These are phyloP conservation scores for Lepraria neglecta DNA, from an alignment of 495 filamentous ascomycete species.

Conservation along the genomic window DNA sequence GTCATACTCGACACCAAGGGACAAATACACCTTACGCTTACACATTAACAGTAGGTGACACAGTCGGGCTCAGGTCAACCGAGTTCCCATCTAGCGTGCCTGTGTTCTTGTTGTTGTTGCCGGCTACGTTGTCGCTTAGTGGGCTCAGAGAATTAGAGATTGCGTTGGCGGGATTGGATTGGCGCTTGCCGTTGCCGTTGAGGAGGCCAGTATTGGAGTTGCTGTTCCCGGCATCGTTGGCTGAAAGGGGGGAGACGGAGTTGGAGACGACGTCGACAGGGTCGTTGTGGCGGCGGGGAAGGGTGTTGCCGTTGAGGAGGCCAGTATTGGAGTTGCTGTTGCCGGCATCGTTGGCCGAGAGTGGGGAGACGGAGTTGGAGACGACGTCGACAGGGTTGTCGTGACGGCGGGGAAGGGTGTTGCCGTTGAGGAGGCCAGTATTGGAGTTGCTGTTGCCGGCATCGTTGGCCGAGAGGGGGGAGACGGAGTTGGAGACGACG, in stretches of 20 bases:
- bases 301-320: neutral
- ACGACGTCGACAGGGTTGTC: constrained; percentile 12
- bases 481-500: constrained; percentile 8
- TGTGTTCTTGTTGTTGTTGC: constrained; percentile 7
- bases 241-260: neutral
- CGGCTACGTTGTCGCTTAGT: constrained; percentile 1
- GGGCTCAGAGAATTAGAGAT: neutral
- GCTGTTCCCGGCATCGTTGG: neutral
- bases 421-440: neutral
- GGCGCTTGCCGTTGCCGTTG: neutral
- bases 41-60: neutral
- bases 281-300: neutral
- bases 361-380: constrained; percentile 2
- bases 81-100: constrained; percentile 5
- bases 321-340: constrained; percentile 5
- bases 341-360: neutral
- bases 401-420: neutral
- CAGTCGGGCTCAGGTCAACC: neutral
- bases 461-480: neutral
- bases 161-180: neutral
- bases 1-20: no score
- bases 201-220: constrained; percentile 7
- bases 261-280: constrained; percentile 14
- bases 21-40: neutral
- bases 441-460: constrained; percentile 6